Base-by-base conservation (phyloP, 306 rosid species). In the Medicago ruthenica region DNA sequence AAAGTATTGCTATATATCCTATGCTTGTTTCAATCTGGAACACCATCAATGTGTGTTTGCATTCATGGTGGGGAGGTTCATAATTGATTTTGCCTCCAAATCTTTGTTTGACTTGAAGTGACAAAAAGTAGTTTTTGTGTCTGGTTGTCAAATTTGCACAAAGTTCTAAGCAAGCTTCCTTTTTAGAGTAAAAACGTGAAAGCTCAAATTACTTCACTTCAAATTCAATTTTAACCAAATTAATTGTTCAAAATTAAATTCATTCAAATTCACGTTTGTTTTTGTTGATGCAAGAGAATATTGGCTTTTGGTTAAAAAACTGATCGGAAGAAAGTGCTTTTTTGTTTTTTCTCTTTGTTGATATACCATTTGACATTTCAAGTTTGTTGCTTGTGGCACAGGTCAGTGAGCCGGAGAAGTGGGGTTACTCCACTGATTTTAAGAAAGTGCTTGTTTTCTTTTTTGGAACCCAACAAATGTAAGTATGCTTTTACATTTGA, bases 391-490 rank as follows among this genome's bases (percentile, higher is more conserved):
- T 73, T 74, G 55, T 87, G 75, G 84, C 90, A 94, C 90, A 94
- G 98, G 97, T 94, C 60, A 92, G 96, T 71, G 96, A 94, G 88
- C 98, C 97, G 0, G 89, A 87, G 87, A 94, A 88, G 85, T 90
- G 96, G 98, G 98, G 98, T 59, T 92, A 87, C 82, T 47, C 94
- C 16, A 70, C 88, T 31, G 98, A 92, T 87, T 90, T 90, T 92
- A 94, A 91, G 87, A 94, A 94, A 90, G 96, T 94, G 62, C 88
- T 88, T n/a, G 98, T 94, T 59, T 79, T 79, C 83, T 94, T 94
- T 86, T 94, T 90, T 73, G 98, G 97, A 79, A 94, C 98, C 76
- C 97, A 92, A 80, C 97, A 94, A 80, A 94, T 94, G 98, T 92
- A 82, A 94, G 96, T 74, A 50, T 80, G 51, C 67, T 48, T 68